A percentile compares a stretch with the other conserved stretches of the same genome.
Conservation (phyloP, 2,329 filamentous ascomycete genomes). For the Ophiostoma perfectum region DNA sequence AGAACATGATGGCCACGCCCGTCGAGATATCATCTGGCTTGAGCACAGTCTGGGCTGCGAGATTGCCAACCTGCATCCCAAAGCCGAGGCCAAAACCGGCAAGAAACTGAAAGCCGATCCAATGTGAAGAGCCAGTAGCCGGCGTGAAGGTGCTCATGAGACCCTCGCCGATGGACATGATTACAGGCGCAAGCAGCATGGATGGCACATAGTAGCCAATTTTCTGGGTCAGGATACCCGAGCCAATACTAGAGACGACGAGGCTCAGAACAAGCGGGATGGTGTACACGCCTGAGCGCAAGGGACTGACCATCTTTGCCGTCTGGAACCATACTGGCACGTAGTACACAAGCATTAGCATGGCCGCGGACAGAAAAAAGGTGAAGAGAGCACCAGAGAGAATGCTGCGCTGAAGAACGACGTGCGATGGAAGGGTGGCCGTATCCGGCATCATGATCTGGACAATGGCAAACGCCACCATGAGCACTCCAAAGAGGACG, state of each 20-base stretch:
- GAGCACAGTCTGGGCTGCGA: conserved; percentile 45
- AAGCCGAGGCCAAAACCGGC: conserved; percentile 42
- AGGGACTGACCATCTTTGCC: conserved; percentile 36
- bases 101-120: conserved; percentile 40
- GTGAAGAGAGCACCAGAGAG: neutral
- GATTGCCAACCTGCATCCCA: conserved; percentile 41
- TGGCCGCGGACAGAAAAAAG: conserved; percentile 13
- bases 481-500: conserved; percentile 25
- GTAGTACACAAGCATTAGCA: conserved; percentile 23
- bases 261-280: conserved; percentile 39
- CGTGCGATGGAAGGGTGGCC: conserved; percentile 38
- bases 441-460: conserved; percentile 11
- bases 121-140: conserved; percentile 23
- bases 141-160: conserved; percentile 40
- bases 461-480: neutral
- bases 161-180: conserved; percentile 33
- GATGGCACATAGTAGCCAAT: conserved; percentile 36
- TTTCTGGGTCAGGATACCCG: conserved; percentile 34
- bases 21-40: conserved; percentile 39
- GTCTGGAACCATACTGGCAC: conserved; percentile 42
- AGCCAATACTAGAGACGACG: conserved; percentile 36
- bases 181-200: conserved; percentile 26
- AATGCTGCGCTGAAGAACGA: conserved; percentile 33
- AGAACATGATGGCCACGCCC: conserved; percentile 42
- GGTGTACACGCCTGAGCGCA: conserved; percentile 38